Evolutionary conservation across 1,139 yeast species (phyloP).

Genomic region (Fermentozyma sake): DNA sequence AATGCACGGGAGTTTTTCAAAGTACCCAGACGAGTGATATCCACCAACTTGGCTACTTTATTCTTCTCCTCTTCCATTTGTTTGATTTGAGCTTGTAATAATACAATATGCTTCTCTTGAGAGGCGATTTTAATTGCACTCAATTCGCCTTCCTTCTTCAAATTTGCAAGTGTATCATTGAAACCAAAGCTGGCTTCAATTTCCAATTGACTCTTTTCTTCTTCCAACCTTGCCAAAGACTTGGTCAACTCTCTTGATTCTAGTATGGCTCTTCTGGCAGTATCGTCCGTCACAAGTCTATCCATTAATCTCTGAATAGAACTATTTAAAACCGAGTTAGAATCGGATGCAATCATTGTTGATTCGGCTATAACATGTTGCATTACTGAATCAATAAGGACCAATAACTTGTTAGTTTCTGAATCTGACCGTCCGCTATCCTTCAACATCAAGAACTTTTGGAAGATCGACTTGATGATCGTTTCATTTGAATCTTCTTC

Average conservation of each 20-base stretch:
- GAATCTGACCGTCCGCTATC: conserved; percentile 17
- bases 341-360: conserved; percentile 18
- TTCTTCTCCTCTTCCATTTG: conserved; percentile 16
- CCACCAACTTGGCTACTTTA: conserved; percentile 4
- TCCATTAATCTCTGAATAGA: conserved; percentile 35
- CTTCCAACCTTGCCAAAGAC: conserved; percentile 19
- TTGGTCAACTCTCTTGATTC: conserved; percentile 24
- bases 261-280: conserved; percentile 30
- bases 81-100: conserved; percentile 19
- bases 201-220: conserved; percentile 22
- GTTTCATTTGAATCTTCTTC: conserved; percentile 10
- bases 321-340: conserved; percentile 24
- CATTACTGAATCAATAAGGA: conserved; percentile 27
- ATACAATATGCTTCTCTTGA: conserved; percentile 26
- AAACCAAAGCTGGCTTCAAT: conserved; percentile 19
- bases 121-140: conserved; percentile 20
- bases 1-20: not conserved
- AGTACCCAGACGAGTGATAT: not conserved
- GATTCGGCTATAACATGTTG: conserved; percentile 28
- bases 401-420: conserved; percentile 20
- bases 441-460: conserved; percentile 22
- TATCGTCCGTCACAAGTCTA: conserved; percentile 28
- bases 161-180: conserved; percentile 13
- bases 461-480: conserved; percentile 18
- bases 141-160: conserved; percentile 15